A percentile compares a stretch with the other conserved stretches of the same genome.
These are phyloP conservation scores for Rubroshorea leprosula DNA, from an alignment of 345 rosid species.

Conservation along the genomic window DNA sequence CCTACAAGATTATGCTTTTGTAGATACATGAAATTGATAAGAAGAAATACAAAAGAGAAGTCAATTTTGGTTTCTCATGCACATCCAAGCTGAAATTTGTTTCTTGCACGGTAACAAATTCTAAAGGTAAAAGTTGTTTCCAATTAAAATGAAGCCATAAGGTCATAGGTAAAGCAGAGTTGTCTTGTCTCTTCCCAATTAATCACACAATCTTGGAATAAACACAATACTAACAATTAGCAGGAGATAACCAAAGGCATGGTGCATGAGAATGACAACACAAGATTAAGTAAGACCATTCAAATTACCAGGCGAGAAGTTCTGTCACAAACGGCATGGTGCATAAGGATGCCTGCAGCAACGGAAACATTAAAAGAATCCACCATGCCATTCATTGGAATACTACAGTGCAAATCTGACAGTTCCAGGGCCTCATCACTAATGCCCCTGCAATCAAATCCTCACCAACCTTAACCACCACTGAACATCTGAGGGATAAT, in stretches of 20 bases:
- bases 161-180: too few species aligned
- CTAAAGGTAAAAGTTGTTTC: too few species aligned
- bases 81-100: too few species aligned
- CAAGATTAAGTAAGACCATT: not conserved
- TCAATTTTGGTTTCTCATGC: too few species aligned
- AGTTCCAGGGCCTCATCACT: constrained; percentile 71
- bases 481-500: not conserved
- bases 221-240: not conserved
- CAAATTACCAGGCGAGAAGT: constrained; percentile 58
- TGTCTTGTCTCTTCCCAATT: too few species aligned
- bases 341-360: constrained; percentile 93
- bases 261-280: too few species aligned
- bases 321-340: constrained; percentile 85
- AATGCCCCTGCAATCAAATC: constrained; percentile 60
- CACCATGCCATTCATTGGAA: constrained; percentile 97
- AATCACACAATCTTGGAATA: too few species aligned
- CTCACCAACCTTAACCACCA: not conserved
- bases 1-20: too few species aligned
- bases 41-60: too few species aligned
- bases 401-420: constrained; percentile 79
- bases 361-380: constrained; percentile 97
- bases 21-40: too few species aligned
- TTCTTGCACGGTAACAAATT: too few species aligned
- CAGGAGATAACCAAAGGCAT: not conserved
- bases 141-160: too few species aligned